Percentiles rank a stretch among this genome's conserved stretches.
phyloP scores from a whole-genome alignment of 306 rosid species.

The Prunus kanzakura region DNA sequence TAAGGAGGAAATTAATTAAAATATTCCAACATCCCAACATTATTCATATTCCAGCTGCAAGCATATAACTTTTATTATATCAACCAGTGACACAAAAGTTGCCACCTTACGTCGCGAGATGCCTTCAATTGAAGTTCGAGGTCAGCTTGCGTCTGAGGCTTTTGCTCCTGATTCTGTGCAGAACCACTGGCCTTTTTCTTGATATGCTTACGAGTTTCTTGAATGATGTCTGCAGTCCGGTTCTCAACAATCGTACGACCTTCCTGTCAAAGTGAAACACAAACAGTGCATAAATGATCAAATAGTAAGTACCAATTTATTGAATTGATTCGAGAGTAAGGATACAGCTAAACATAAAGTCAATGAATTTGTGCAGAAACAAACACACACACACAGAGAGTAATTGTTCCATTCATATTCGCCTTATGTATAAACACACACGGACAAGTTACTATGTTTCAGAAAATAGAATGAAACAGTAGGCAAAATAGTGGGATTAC shows the following conservation, averaged over 20 bases:
- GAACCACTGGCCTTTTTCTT: slow-evolving; percentile 57
- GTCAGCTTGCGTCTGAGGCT: slow-evolving; percentile 56
- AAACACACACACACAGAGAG: not conserved
- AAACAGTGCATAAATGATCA: slow-evolving; percentile 16
- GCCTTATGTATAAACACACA: not conserved
- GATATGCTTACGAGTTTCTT: slow-evolving; percentile 93
- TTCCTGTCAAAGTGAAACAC: slow-evolving; percentile 48
- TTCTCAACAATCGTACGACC: slow-evolving; percentile 74
- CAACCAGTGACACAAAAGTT: slow-evolving; percentile 69
- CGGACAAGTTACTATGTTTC: not conserved
- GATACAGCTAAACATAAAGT: not conserved
- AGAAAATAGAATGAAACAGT: not conserved
- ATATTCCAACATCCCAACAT: not conserved
- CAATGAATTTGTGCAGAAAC: not conserved
- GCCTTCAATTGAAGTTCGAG: slow-evolving; percentile 97
- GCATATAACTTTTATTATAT: slow-evolving; percentile 30
- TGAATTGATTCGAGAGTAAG: not conserved
- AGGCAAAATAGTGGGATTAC: not conserved
- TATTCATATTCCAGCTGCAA: slow-evolving; percentile 3
- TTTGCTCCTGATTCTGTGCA: slow-evolving; percentile 43
- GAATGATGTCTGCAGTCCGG: slow-evolving; percentile 75
- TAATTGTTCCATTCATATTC: not conserved
- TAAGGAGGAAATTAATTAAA: not conserved
- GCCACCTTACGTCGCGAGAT: slow-evolving; percentile 98
- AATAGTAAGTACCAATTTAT: slow-evolving; percentile 1